Conservation (phyloP, 495 filamentous ascomycete genomes). For the Endocarpon pusillum region DNA sequence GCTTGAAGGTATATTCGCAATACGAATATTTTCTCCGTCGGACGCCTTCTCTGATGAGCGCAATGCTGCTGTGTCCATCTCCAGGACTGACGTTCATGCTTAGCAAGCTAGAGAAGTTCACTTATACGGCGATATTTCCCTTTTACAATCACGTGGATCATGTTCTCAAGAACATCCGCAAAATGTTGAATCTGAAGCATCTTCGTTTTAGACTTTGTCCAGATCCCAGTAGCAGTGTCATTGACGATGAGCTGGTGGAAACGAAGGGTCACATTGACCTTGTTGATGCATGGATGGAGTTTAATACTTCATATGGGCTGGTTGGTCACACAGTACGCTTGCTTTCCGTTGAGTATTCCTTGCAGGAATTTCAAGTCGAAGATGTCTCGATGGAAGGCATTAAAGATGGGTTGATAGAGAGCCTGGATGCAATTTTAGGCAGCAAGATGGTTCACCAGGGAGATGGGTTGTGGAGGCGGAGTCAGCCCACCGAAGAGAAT, state of each 20-base stretch:
- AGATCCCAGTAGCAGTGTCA: slow-evolving; percentile 15
- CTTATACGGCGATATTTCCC: slow-evolving; percentile 27
- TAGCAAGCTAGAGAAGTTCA: slow-evolving; percentile 15
- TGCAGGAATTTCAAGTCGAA: not conserved
- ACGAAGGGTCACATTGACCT: slow-evolving; percentile 18
- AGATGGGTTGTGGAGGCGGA: too few species aligned
- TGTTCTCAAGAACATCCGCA: slow-evolving; percentile 14
- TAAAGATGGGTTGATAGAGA: too few species aligned
- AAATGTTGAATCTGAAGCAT: slow-evolving; percentile 16
- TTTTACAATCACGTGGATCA: slow-evolving; percentile 27
- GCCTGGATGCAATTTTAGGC: too few species aligned
- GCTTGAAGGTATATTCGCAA: slow-evolving; percentile 25
- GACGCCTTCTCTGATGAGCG: slow-evolving; percentile 19
- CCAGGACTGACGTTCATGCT: slow-evolving; percentile 7
- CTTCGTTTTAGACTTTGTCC: slow-evolving; percentile 21
- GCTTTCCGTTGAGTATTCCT: not conserved
- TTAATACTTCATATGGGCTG: slow-evolving; percentile 23
- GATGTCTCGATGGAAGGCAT: too few species aligned
- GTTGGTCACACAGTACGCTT: slow-evolving; percentile 16
- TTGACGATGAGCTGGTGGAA: slow-evolving; percentile 22
- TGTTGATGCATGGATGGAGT: slow-evolving; percentile 28
- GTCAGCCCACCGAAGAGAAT: too few species aligned
- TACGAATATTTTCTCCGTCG: slow-evolving; percentile 27
- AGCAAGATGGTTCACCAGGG: too few species aligned
- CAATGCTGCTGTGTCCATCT: not conserved